Evolutionary conservation across 805 yeast species (phyloP).

Genomic region (Lipomyces kockii): DNA sequence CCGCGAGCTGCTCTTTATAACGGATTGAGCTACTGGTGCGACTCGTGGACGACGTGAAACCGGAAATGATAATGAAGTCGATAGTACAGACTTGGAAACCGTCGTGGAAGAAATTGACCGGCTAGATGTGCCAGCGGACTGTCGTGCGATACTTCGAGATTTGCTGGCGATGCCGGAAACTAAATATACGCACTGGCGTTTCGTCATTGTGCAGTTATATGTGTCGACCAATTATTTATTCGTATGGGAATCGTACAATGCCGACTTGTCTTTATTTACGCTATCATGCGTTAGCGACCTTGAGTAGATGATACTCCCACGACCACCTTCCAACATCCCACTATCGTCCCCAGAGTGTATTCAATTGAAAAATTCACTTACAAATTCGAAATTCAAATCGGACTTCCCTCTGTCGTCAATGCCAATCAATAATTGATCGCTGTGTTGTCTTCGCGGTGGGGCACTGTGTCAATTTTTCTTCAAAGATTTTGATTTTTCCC

Average conservation of each 20-base stretch:
- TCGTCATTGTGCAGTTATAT: neutral
- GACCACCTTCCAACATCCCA: neutral
- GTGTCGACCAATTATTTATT: neutral
- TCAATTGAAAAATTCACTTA: neutral
- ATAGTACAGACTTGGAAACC: neutral
- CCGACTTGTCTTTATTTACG: neutral
- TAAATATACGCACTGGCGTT: neutral
- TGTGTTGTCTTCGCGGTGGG: neutral
- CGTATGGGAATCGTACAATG: neutral
- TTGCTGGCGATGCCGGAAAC: neutral
- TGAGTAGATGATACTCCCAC: too few species aligned
- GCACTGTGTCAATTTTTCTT: too few species aligned
- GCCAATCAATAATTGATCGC: neutral
- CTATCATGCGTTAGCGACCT: too few species aligned
- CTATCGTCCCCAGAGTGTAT: neutral
- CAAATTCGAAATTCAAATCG: neutral
- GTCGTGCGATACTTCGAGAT: neutral
- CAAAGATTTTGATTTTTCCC: too few species aligned
- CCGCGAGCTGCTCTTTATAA: conserved; percentile 33
- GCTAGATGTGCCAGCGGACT: neutral
- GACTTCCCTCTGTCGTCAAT: neutral
- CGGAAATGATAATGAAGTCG: neutral
- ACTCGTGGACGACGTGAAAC: neutral
- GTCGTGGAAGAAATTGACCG: neutral
- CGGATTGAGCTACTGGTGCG: neutral